Evolutionary conservation across 2,329 filamentous ascomycete species (phyloP), one percentile per base, ranked within the genome.

Genomic region (Arthrobotrys iridis): DNA sequence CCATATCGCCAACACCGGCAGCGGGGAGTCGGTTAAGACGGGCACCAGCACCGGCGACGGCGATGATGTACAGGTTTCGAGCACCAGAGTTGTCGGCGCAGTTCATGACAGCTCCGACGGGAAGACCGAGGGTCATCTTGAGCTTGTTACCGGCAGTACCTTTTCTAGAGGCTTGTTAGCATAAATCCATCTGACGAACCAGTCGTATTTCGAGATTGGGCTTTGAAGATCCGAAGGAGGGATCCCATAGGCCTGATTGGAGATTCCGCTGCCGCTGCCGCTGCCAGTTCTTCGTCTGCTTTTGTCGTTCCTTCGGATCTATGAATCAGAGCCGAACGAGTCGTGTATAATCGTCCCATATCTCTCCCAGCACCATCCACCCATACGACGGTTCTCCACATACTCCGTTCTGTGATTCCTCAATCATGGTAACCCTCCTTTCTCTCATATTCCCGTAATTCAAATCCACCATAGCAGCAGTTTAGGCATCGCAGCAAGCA

Each of bases 91-190:
- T 98, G 89, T 99, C 95, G 84, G 90, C 92, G 91, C 95, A 99
- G 89, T 99, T 99, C 93, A 99, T 96, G 86, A 98, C 94, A 84
- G 95, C 95, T 86, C 95, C 95, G 85, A 97, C 93, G 87, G 95
- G 95, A 83, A 99, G 93, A 97, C 93, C 95, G 86, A 99, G 93
- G 85, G 95, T 97, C 95, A 99, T 99, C 92, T 97, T 98, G 83
- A 98, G 92, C 92, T 99, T 99, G 92, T 96, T 96, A 90, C 95
- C 95, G 83, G 93, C 91, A 88, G 93, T 91, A 91, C 91, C 92
- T 67, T 74, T 74, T 11, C 70, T 74, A n/a, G 10, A 37, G 8
- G 22, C 18, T 1, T 7, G 55, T 74, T 74, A 74, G 70, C 46
- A 41, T 71, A 22, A n/a, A 41, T 37, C 22, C 15, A 11, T n/a